Base-by-base conservation (phyloP, 805 yeast genomes). In the Ascoidea rubescens region DNA sequence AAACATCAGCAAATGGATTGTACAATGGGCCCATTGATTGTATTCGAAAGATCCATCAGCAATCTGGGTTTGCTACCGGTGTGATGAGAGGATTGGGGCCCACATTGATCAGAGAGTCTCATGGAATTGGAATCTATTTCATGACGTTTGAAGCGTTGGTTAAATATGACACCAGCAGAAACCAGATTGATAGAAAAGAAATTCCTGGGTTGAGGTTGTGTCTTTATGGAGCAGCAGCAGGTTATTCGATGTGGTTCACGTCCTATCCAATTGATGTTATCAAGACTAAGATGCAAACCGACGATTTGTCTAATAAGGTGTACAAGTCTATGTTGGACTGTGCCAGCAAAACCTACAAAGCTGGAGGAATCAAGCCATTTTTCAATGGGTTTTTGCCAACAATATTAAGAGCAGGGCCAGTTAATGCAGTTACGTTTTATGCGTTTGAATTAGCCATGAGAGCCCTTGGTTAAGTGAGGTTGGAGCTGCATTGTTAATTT, bases 341-440 rank as follows among this genome's bases (percentile, higher is more conserved):
- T 31, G 69, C 78, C 16, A 72, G 64, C 53, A 72, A 74, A 53
- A 73, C 87, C 28, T 74, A 64, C 61, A 66, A 64, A 49, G 71
- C 73, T n/a, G 71, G 73, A 51, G 97, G 98, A 31, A 53, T 80
- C 31, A 72, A 72, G 56, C 96, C 96, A 0, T 85, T 93, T 62
- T 86, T 87, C 69, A 83, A 83, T 68, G 99, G 99, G 1, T 90
- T 95, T 64, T 67, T 80, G 17, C 97, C 99, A 45, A 90, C 98
- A 0, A 79, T 93, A 57, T 71, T 93, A 57, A 84, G 99, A 69
- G 98, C 99, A 50, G 96, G 96, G 3, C 99, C 99, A 0, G 99
- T 95, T 4, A 95, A 93, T 64, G 99, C 96, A 46, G 96, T 95
- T 33, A 95, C 99, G 0, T 93, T 93, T 69, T 84, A 88, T 47